Base-by-base conservation (phyloP, 2,329 filamentous ascomycete genomes). In the Tolypocladium inflatum region DNA sequence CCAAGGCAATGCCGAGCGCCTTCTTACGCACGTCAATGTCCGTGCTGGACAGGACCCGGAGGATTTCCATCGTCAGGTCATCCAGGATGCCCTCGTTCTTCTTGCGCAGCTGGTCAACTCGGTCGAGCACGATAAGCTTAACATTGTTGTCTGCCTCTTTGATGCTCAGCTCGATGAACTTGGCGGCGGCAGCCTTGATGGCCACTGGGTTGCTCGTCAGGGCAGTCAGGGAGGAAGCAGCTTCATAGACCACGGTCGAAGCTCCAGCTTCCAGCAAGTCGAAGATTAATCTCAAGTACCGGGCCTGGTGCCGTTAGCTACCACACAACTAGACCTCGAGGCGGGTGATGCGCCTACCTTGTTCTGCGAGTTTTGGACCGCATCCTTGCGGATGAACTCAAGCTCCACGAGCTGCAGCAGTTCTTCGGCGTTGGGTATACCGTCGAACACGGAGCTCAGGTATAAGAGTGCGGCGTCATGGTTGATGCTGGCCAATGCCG, bases 71-170 rank as follows among this genome's bases (percentile, higher is more conserved):
- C 5, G 90, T 91, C 54, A 97, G 76, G 68, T 99, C 94, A 69
- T 97, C 92, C 59, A 99, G 76, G 23, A 97, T 86, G 56, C 92
- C 92, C 69, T 94, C 90, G 65, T 96, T 95, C 74, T 90, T 90
- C 70, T 88, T 86, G 65, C 92, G 84, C 62, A 97, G 74, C 67
- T 93, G 87, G 67, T 96, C 89, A 42, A 99, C 94, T 52, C 93
- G 88, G 69, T 97, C 94, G 50, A 99, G 81, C 23, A 99, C 94
- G 65, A 99, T 99, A 52, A 99, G 86, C 78, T 99, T 99, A 63
- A 99, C 94, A 70, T 99, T 99, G 79, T 99, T 99, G 73, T 99
- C 94, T 0, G 94, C 88, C 75, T 97, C 94, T 76, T 96, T 96
- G 71, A 99, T 97, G 71, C 89, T 91, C 10, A 99, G 80, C 73